Conservation (phyloP, 106 monocot species). For the Iris macrosiphon region DNA sequence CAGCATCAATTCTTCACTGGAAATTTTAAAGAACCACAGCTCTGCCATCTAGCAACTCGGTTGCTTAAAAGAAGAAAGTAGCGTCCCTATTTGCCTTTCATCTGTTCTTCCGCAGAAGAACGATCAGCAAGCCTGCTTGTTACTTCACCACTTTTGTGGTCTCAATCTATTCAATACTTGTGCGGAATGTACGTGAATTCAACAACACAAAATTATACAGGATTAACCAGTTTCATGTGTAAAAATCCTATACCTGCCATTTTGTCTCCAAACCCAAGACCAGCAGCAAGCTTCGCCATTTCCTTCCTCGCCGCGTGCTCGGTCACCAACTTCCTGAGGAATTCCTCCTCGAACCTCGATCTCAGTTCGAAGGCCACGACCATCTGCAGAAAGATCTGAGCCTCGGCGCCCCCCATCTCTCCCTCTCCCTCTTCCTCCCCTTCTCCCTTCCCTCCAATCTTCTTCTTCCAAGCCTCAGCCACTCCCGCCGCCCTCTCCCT, state of each 20-base stretch:
- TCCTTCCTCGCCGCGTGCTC: slow-evolving; percentile 32
- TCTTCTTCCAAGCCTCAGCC: slow-evolving; percentile 9
- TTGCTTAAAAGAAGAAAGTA: too few species aligned
- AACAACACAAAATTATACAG: too few species aligned
- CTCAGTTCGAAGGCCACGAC: slow-evolving; percentile 30
- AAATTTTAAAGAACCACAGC: too few species aligned
- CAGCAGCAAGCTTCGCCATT: slow-evolving; percentile 20
- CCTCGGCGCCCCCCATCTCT: slow-evolving; percentile 22
- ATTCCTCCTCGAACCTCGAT: slow-evolving; percentile 29
- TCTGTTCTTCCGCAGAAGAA: too few species aligned
- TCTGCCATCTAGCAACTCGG: too few species aligned
- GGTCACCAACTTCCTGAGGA: slow-evolving; percentile 31
- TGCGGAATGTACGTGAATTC: too few species aligned
- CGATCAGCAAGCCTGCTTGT: too few species aligned
- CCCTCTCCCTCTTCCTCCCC: slow-evolving; percentile 2
- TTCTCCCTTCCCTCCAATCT: slow-evolving; percentile 5
- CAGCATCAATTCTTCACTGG: too few species aligned
- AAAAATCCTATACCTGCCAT: slow-evolving; percentile 22
- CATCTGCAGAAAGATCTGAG: slow-evolving; percentile 31
- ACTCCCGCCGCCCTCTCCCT: slow-evolving; percentile 34
- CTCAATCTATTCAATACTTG: too few species aligned
- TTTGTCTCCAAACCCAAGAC: slow-evolving; percentile 33
- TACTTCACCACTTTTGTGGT: too few species aligned
- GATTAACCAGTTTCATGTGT: too few species aligned
- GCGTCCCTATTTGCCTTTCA: too few species aligned